Percentiles rank a stretch among this genome's conserved stretches.
These are phyloP conservation scores for Globisporangium barbulae DNA, from an alignment of 352 stramenopile genomes.

Conservation along the genomic window DNA sequence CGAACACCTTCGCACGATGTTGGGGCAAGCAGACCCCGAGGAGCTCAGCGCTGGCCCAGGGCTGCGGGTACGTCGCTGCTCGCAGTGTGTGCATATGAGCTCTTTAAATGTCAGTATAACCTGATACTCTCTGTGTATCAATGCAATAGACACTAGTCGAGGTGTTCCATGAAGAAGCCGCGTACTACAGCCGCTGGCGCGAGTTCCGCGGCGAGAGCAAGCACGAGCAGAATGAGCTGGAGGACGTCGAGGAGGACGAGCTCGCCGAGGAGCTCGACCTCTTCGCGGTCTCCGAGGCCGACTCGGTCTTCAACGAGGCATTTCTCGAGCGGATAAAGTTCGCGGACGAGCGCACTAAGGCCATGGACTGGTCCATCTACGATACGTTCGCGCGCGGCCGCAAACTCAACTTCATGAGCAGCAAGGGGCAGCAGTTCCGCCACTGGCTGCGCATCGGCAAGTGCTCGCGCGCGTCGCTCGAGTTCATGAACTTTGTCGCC, in stretches of 20 bases:
- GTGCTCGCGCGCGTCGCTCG: slow-evolving; percentile 66
- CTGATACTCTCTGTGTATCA: not conserved
- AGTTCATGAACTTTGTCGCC: slow-evolving; percentile 85
- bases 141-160: slow-evolving; percentile 58
- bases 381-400: slow-evolving; percentile 73
- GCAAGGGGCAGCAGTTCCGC: slow-evolving; percentile 59
- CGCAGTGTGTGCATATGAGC: not conserved
- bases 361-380: slow-evolving; percentile 84
- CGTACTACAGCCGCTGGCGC: slow-evolving; percentile 83
- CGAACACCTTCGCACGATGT: slow-evolving; percentile 37
- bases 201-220: slow-evolving; percentile 83
- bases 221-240: slow-evolving; percentile 70
- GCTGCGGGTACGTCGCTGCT: slow-evolving; percentile 35
- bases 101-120: not conserved
- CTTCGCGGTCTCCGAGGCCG: slow-evolving; percentile 73
- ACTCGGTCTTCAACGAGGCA: slow-evolving; percentile 71
- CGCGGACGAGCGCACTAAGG: slow-evolving; percentile 75
- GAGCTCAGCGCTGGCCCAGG: slow-evolving; percentile 36
- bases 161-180: slow-evolving; percentile 71
- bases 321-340: slow-evolving; percentile 85
- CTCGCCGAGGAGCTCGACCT: slow-evolving; percentile 82
- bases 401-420: slow-evolving; percentile 84
- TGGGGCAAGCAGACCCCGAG: slow-evolving; percentile 43
- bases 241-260: slow-evolving; percentile 78
- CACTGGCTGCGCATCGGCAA: slow-evolving; percentile 68